Conservation (phyloP, 2,329 filamentous ascomycete species). For the Beauveria varroae region DNA sequence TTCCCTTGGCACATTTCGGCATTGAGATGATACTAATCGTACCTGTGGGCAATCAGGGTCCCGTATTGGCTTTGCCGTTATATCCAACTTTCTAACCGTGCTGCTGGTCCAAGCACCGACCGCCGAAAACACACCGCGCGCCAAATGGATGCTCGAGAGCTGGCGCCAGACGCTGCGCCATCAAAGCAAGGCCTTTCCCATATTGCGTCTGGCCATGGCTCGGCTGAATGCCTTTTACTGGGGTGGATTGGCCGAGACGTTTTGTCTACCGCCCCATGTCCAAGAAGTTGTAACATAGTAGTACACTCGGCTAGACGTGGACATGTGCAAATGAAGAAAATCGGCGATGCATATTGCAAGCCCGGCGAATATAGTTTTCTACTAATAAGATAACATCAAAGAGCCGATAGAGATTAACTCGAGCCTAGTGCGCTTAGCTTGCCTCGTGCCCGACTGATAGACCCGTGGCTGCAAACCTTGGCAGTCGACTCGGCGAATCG, state of each 20-base stretch:
- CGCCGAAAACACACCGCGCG: constrained; percentile 11
- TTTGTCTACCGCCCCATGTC: constrained; percentile 12
- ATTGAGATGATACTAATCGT: background rate
- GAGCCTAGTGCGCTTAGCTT: background rate
- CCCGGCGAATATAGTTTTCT: background rate
- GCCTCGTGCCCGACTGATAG: background rate
- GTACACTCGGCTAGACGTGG: no score
- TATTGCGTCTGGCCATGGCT: constrained; percentile 12
- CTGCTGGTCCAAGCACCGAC: constrained; percentile 14
- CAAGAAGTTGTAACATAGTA: constrained; percentile 4
- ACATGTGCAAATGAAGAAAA: background rate
- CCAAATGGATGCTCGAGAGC: constrained; percentile 13
- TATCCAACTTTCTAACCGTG: constrained; percentile 14
- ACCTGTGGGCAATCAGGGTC: constrained; percentile 3
- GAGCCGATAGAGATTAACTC: no score
- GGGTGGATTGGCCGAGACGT: constrained; percentile 13
- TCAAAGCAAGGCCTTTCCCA: constrained; percentile 13
- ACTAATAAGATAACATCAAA: no score
- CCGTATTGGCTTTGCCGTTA: constrained; percentile 12
- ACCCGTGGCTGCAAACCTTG: background rate
- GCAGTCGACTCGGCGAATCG: background rate
- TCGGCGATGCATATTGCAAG: background rate
- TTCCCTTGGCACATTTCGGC: no score
- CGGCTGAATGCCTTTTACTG: constrained; percentile 12
- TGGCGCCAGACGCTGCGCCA: constrained; percentile 12